phyloP scores from a whole-genome alignment of 2,329 filamentous ascomycete genomes.

The Geoglossum cookeanum region DNA sequence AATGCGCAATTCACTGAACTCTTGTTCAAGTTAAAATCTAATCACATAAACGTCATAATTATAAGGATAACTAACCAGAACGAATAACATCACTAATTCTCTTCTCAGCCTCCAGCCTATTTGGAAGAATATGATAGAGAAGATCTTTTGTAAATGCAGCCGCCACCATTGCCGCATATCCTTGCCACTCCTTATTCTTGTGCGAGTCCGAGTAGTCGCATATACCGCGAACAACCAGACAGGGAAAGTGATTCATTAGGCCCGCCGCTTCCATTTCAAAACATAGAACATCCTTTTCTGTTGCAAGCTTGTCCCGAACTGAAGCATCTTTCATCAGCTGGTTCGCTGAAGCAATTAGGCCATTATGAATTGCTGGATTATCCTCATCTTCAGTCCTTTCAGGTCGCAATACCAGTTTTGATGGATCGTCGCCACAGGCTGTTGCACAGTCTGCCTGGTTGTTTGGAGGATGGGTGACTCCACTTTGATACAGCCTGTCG shows the following conservation, averaged over 20 bases:
- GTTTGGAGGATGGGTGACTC: background rate
- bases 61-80: background rate
- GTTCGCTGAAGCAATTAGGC: background rate
- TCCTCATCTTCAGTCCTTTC: background rate
- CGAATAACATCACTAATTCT: background rate
- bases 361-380: background rate
- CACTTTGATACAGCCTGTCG: background rate
- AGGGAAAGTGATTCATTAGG: conserved; percentile 7
- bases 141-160: background rate
- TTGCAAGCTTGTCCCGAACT: background rate
- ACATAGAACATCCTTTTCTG: background rate
- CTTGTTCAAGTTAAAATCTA: too few species aligned
- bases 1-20: too few species aligned
- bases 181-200: conserved; percentile 10
- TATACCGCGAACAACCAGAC: conserved; percentile 13
- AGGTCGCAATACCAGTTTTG: background rate
- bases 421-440: background rate
- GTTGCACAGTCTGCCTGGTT: background rate
- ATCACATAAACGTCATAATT: too few species aligned
- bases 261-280: background rate
- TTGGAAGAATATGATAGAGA: background rate
- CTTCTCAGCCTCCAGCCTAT: background rate
- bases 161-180: conserved; percentile 6
- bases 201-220: conserved; percentile 15
- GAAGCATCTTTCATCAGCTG: background rate